A percentile compares a stretch with the other conserved stretches of the same genome.
Evolutionary conservation across 2,329 filamentous ascomycete genomes (phyloP).

Genomic region (Colletotrichum melonis): DNA sequence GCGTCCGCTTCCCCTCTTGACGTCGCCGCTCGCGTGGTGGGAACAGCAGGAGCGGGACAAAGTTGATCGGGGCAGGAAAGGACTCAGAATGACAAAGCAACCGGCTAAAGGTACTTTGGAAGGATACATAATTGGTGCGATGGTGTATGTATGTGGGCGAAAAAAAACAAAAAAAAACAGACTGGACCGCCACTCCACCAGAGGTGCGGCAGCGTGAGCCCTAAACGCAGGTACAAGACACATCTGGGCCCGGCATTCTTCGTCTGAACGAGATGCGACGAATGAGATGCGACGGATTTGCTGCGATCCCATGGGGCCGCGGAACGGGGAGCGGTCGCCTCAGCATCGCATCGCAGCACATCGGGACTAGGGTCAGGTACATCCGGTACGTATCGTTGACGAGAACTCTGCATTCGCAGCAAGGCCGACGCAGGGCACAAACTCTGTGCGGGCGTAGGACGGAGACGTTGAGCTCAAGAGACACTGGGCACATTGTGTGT

Average conservation of each 20-base stretch:
- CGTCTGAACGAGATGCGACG: constrained; percentile 28
- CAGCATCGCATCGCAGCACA: constrained; percentile 29
- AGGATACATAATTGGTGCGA: neutral
- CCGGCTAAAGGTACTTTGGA: neutral
- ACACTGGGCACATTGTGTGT: neutral
- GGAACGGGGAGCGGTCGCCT: constrained; percentile 22
- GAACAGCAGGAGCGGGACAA: neutral
- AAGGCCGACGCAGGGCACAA: neutral
- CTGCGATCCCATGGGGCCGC: constrained; percentile 14
- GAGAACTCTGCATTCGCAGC: neutral
- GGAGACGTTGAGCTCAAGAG: neutral
- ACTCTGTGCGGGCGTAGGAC: neutral
- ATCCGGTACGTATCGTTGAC: constrained; percentile 8
- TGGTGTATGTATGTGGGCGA: too few relatives aligned
- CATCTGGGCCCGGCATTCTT: constrained; percentile 26
- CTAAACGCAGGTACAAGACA: constrained; percentile 35
- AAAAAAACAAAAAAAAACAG: neutral
- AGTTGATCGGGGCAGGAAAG: constrained; percentile 17
- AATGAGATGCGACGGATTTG: constrained; percentile 33
- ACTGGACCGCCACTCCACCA: neutral
- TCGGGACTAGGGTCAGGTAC: constrained; percentile 25
- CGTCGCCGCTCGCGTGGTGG: neutral
- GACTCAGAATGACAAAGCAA: constrained; percentile 30
- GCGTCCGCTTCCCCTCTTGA: neutral
- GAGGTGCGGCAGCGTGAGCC: constrained; percentile 27